These are phyloP conservation scores for Tripterygium wilfordii DNA, from an alignment of 177 flowering plant genomes.

Conservation along the genomic window DNA sequence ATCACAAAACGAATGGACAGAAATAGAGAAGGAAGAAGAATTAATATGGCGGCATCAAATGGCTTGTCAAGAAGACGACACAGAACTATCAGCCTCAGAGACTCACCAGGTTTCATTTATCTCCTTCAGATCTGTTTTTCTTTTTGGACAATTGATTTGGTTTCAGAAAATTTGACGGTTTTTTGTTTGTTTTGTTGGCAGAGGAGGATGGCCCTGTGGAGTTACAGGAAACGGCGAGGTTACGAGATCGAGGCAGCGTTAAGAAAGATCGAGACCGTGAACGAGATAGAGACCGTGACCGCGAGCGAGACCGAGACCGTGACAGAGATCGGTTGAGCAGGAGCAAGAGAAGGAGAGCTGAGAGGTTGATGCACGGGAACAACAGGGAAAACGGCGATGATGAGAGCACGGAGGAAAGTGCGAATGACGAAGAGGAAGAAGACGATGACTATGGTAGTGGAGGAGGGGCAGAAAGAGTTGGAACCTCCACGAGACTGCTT, in stretches of 20 bases:
- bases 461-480: slow-evolving; percentile 14
- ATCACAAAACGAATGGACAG: slow-evolving; percentile 58
- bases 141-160: too few species aligned
- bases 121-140: slow-evolving; percentile 22
- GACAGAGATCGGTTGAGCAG: slow-evolving; percentile 44
- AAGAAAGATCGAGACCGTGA: slow-evolving; percentile 65
- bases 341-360: slow-evolving; percentile 64
- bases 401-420: slow-evolving; percentile 77
- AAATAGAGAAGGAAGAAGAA: slow-evolving; percentile 70
- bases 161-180: too few species aligned
- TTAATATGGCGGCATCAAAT: slow-evolving; percentile 52
- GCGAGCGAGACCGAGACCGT: slow-evolving; percentile 23
- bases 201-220: slow-evolving; percentile 75
- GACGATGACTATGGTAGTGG: slow-evolving; percentile 54
- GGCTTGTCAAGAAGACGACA: slow-evolving; percentile 72
- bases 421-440: slow-evolving; percentile 70
- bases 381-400: slow-evolving; percentile 62
- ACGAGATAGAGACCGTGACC: slow-evolving; percentile 10
- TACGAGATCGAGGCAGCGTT: slow-evolving; percentile 60
- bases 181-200: slow-evolving; percentile 23
- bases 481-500: slow-evolving; percentile 25
- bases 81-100: slow-evolving; percentile 64
- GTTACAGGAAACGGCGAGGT: slow-evolving; percentile 65
- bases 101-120: slow-evolving; percentile 71
- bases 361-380: slow-evolving; percentile 50